These are phyloP conservation scores for Penicillium sp. DNA, from an alignment of 2,329 filamentous ascomycete genomes.

Conservation along the genomic window DNA sequence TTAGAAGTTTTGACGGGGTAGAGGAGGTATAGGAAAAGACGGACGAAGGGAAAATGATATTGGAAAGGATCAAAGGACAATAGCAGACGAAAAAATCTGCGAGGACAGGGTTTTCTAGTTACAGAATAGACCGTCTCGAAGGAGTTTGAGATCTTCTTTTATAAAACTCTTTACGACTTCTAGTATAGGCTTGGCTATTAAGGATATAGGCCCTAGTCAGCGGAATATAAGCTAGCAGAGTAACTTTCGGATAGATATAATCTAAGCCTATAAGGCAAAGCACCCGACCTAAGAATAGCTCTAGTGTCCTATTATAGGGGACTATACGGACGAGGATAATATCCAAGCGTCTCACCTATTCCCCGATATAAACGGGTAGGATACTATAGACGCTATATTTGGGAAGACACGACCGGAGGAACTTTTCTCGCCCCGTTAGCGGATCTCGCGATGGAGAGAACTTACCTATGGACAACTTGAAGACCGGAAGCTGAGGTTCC, in stretches of 20 bases:
- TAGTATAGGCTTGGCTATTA: background rate
- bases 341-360: conserved; percentile 17
- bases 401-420: conserved; percentile 13
- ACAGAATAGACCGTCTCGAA: background rate
- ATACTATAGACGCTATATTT: conserved; percentile 22
- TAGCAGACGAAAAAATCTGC: background rate
- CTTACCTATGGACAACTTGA: conserved; percentile 13
- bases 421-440: conserved; percentile 10
- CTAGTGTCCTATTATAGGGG: background rate
- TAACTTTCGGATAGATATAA: background rate
- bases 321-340: background rate
- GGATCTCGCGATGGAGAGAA: background rate
- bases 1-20: background rate
- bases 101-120: background rate
- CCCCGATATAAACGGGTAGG: conserved; percentile 16
- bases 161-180: background rate
- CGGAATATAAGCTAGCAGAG: background rate
- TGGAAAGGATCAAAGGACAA: background rate
- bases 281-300: background rate
- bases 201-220: background rate
- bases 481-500: conserved; percentile 12
- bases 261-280: background rate
- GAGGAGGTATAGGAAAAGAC: background rate
- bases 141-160: background rate
- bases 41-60: background rate